These are phyloP conservation scores for Lodderomyces metapsilosis DNA, from an alignment of 1,139 yeast genomes.

Conservation along the genomic window DNA sequence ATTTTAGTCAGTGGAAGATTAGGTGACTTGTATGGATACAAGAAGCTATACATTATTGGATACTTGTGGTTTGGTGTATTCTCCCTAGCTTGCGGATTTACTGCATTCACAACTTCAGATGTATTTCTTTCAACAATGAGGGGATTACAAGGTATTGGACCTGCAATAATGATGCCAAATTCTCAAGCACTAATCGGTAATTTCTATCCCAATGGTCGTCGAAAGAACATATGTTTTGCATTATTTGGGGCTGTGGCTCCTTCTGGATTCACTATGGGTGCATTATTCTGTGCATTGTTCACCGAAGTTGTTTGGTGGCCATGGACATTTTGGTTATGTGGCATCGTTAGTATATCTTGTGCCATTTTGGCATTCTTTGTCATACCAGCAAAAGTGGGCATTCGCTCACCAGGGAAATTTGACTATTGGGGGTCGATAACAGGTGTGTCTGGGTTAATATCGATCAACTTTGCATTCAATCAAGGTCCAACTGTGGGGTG, in stretches of 20 bases:
- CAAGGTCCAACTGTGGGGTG: constrained; percentile 65
- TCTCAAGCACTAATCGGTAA: constrained; percentile 55
- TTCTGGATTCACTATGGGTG: constrained; percentile 52
- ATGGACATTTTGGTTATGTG: constrained; percentile 52
- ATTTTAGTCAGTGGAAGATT: constrained; percentile 59
- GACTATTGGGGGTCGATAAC: constrained; percentile 48
- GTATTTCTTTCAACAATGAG: constrained; percentile 52
- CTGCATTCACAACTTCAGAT: constrained; percentile 39
- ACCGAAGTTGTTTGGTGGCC: constrained; percentile 52
- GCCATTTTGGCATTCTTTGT: constrained; percentile 32
- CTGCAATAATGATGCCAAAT: constrained; percentile 57
- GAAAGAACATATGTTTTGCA: constrained; percentile 43
- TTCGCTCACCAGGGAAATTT: constrained; percentile 24
- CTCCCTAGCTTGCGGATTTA: constrained; percentile 52
- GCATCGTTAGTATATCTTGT: constrained; percentile 33
- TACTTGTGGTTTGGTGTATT: constrained; percentile 47
- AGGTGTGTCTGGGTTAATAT: constrained; percentile 49
- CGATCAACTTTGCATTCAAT: constrained; percentile 57
- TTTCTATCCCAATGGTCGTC: constrained; percentile 45
- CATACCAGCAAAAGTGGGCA: constrained; percentile 42
- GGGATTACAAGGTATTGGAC: constrained; percentile 61
- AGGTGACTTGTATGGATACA: constrained; percentile 66
- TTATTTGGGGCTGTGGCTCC: constrained; percentile 62
- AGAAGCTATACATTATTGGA: constrained; percentile 46
- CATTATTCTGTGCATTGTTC: constrained; percentile 45